Conservation (phyloP, 768 basidiomycete species). For the Lactarius trivialis region DNA sequence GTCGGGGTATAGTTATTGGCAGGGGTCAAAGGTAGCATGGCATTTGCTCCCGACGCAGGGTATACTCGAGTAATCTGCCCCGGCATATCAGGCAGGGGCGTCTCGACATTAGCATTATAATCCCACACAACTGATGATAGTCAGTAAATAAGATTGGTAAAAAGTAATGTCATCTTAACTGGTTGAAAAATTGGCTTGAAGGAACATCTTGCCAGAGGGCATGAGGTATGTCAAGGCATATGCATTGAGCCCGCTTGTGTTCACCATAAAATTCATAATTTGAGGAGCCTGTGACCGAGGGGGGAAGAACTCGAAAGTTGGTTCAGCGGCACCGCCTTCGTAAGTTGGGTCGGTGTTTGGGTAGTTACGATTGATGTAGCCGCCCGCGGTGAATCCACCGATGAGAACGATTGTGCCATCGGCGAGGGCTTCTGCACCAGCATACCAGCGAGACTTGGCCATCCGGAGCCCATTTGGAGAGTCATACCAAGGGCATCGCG, state of each 20-base stretch:
- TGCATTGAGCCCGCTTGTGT: slow-evolving; percentile 69
- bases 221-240: slow-evolving; percentile 70
- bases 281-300: slow-evolving; percentile 41
- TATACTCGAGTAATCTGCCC: slow-evolving; percentile 70
- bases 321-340: slow-evolving; percentile 68
- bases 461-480: slow-evolving; percentile 53
- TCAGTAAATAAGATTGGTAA: slow-evolving; percentile 13
- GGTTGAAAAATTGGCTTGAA: slow-evolving; percentile 76
- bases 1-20: slow-evolving; percentile 83
- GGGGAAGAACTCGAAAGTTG: slow-evolving; percentile 80
- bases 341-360: slow-evolving; percentile 57
- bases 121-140: slow-evolving; percentile 42
- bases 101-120: slow-evolving; percentile 49
- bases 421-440: slow-evolving; percentile 60
- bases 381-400: slow-evolving; percentile 73
- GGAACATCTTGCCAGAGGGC: slow-evolving; percentile 67
- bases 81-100: slow-evolving; percentile 65
- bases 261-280: slow-evolving; percentile 58
- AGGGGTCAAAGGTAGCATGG: slow-evolving; percentile 86
- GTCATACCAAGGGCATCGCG: slow-evolving; percentile 69
- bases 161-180: slow-evolving; percentile 37
- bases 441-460: slow-evolving; percentile 71
- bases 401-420: slow-evolving; percentile 77
- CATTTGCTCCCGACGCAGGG: slow-evolving; percentile 79
- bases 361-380: slow-evolving; percentile 72